Conservation (phyloP, 345 rosid genomes). For the Citropsis articulata region DNA sequence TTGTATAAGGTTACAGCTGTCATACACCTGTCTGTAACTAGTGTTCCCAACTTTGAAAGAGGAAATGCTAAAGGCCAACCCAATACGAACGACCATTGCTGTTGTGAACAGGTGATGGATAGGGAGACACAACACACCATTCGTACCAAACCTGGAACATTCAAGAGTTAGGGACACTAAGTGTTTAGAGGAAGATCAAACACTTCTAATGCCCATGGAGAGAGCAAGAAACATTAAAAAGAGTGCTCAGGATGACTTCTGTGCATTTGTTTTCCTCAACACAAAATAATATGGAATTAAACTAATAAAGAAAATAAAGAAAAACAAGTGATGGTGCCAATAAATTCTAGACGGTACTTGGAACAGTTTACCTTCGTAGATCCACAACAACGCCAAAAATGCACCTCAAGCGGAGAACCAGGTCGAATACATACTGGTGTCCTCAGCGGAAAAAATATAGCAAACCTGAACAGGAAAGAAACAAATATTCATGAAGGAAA, state of each 20-base stretch:
- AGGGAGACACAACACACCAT: conserved; percentile 80
- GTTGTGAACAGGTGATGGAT: conserved; percentile 72
- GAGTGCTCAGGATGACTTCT: neutral
- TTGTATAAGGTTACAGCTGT: neutral
- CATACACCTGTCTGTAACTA: neutral
- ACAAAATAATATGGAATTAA: neutral
- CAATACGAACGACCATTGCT: conserved; percentile 92
- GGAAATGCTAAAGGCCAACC: conserved; percentile 75
- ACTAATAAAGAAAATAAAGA: neutral
- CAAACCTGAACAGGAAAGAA: conserved; percentile 55
- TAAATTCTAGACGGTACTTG: neutral
- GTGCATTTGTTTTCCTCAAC: neutral
- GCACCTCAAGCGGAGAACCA: conserved; percentile 68
- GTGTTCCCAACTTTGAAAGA: neutral
- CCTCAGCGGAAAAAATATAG: conserved; percentile 94
- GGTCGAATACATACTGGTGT: conserved; percentile 57
- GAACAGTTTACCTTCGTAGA: conserved; percentile 61
- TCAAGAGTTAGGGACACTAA: neutral
- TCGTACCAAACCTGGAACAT: conserved; percentile 89
- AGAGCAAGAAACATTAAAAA: neutral
- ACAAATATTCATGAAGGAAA: neutral
- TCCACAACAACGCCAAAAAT: conserved; percentile 90
- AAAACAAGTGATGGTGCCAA: neutral
- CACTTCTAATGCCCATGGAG: neutral
- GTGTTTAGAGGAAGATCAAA: neutral